phyloP scores from a whole-genome alignment of 208 protist genomes.

The Trypanosoma grayi region DNA sequence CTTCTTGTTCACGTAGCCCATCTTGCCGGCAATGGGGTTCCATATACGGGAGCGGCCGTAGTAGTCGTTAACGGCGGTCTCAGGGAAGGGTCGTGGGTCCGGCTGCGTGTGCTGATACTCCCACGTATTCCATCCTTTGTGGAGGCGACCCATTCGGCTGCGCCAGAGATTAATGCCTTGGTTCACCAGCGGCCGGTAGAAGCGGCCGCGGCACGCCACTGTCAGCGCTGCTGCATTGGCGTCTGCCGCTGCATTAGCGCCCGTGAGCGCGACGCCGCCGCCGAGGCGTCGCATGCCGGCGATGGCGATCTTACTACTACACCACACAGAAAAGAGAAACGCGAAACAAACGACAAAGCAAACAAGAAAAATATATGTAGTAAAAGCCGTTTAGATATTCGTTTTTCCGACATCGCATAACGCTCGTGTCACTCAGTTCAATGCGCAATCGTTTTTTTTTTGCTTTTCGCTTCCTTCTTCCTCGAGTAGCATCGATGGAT shows the following conservation, averaged over 20 bases:
- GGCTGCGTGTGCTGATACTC: slow-evolving; percentile 66
- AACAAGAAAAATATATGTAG: background rate
- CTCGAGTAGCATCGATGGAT: background rate
- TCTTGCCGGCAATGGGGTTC: slow-evolving; percentile 85
- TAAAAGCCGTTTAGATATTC: too few relatives aligned
- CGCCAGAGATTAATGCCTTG: slow-evolving; percentile 85
- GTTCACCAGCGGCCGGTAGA: slow-evolving; percentile 81
- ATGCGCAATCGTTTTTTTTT: background rate
- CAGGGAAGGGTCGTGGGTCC: slow-evolving; percentile 83
- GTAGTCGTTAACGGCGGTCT: slow-evolving; percentile 87
- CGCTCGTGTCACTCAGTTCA: background rate
- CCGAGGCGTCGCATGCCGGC: slow-evolving; percentile 2
- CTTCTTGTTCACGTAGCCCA: slow-evolving; percentile 77
- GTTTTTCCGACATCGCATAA: too few relatives aligned
- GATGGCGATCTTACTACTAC: background rate
- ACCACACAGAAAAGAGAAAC: background rate
- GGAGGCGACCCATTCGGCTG: slow-evolving; percentile 70
- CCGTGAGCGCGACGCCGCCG: slow-evolving; percentile 7
- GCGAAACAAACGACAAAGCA: slow-evolving; percentile 1
- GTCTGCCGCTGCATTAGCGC: background rate
- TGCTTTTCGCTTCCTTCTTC: background rate
- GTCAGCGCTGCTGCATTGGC: slow-evolving; percentile 12
- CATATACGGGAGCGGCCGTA: slow-evolving; percentile 76
- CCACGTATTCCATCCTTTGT: slow-evolving; percentile 73
- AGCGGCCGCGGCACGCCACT: slow-evolving; percentile 39